Conservation (phyloP, 2,329 filamentous ascomycete species). For the Fusarium goolgardi region DNA sequence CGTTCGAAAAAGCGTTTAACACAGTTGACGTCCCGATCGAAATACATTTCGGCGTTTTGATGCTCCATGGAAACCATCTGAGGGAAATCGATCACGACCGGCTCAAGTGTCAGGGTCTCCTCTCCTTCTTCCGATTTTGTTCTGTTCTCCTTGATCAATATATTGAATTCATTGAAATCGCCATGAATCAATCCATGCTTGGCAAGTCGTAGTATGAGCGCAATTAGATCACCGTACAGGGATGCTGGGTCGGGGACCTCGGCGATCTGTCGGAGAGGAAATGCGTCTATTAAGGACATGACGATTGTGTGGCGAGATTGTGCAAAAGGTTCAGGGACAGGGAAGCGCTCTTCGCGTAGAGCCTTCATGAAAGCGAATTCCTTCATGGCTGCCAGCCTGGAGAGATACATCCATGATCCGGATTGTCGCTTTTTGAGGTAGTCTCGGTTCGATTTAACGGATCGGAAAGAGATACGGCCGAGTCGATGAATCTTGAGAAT, state of each 20-base stretch:
- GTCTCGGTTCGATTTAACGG: slow-evolving; percentile 94
- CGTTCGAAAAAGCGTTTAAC: slow-evolving; percentile 94
- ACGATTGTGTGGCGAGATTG: slow-evolving; percentile 96
- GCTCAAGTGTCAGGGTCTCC: slow-evolving; percentile 68
- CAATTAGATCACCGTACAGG: slow-evolving; percentile 93
- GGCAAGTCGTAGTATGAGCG: slow-evolving; percentile 84
- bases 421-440: slow-evolving; percentile 85
- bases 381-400: slow-evolving; percentile 89
- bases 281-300: slow-evolving; percentile 93
- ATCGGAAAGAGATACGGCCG: slow-evolving; percentile 95
- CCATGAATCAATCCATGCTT: slow-evolving; percentile 93
- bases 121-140: slow-evolving; percentile 54
- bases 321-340: slow-evolving; percentile 86
- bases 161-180: slow-evolving; percentile 99
- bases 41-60: slow-evolving; percentile 94
- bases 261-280: slow-evolving; percentile 89
- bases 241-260: slow-evolving; percentile 82
- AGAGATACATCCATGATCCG: slow-evolving; percentile 98
- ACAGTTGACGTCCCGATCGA: slow-evolving; percentile 94
- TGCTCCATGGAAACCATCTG: slow-evolving; percentile 98
- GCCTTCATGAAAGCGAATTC: slow-evolving; percentile 96
- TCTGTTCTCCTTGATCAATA: slow-evolving; percentile 84
- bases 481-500: slow-evolving; percentile 97
- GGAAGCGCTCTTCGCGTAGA: slow-evolving; percentile 83
- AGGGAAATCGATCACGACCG: slow-evolving; percentile 95